Evolutionary conservation across 495 filamentous ascomycete genomes (phyloP).

Genomic region (Neurospora sp.): DNA sequence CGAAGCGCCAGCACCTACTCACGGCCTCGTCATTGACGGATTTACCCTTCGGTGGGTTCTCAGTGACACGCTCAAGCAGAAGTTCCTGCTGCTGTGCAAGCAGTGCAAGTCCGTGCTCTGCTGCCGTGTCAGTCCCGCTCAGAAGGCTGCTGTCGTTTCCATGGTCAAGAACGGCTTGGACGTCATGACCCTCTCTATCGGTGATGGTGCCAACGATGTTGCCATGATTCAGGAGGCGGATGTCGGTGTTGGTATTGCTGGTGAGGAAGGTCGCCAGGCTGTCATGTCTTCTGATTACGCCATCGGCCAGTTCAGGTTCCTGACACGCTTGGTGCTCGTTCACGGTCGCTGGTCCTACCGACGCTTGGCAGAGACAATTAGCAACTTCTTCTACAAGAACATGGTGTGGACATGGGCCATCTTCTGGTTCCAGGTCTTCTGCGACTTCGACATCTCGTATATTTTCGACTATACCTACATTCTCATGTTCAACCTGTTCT

Average conservation of each 20-base stretch:
- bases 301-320: conserved; percentile 93
- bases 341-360: conserved; percentile 97
- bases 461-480: conserved; percentile 98
- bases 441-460: conserved; percentile 91
- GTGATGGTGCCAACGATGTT: conserved; percentile 97
- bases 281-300: conserved; percentile 99
- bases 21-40: conserved; percentile 95
- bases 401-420: conserved; percentile 96
- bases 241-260: conserved; percentile 95
- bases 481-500: conserved; percentile 88
- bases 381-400: conserved; percentile 99
- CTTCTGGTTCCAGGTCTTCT: conserved; percentile 96
- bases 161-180: conserved; percentile 90
- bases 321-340: conserved; percentile 84
- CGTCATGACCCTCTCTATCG: conserved; percentile 94
- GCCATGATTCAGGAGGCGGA: conserved; percentile 99
- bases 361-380: conserved; percentile 82
- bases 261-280: conserved; percentile 91
- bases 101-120: conserved; percentile 95
- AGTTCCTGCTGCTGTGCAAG: conserved; percentile 92
- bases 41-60: conserved; percentile 88
- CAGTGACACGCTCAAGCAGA: conserved; percentile 70
- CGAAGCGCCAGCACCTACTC: conserved; percentile 72
- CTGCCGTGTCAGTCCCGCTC: conserved; percentile 92
- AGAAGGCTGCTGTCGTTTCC: conserved; percentile 94